Percentiles rank a stretch among this genome's conserved stretches.
phyloP scores from a whole-genome alignment of 768 basidiomycete species.

The Terana coerulea region DNA sequence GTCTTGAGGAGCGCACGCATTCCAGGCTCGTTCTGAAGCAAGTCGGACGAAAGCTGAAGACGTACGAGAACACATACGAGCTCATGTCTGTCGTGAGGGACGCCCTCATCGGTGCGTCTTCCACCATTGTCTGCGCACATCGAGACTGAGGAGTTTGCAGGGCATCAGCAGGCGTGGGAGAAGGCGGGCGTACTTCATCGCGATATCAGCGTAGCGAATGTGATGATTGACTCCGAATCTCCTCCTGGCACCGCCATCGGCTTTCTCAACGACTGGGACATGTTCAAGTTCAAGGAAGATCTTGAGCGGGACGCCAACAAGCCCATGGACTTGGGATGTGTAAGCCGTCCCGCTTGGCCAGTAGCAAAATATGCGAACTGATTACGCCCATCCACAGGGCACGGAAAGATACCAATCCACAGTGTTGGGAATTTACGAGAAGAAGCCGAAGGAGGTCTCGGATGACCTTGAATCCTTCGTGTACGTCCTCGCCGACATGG shows the following conservation, averaged over 20 bases:
- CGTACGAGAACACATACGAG: background rate
- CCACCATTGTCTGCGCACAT: too few species aligned
- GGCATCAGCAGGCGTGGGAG: background rate
- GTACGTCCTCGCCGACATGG: background rate
- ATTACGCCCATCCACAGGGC: background rate
- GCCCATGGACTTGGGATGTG: background rate
- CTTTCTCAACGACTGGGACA: background rate
- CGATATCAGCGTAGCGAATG: background rate
- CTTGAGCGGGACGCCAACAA: background rate
- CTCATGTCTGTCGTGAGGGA: background rate
- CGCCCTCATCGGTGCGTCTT: background rate
- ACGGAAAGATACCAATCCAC: too few species aligned
- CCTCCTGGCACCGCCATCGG: background rate
- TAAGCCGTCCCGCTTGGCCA: background rate
- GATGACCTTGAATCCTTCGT: conserved; percentile 14
- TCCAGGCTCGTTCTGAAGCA: conserved; percentile 7
- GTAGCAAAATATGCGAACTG: conserved; percentile 1
- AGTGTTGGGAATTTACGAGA: too few species aligned
- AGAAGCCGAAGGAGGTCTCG: background rate
- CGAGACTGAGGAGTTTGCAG: background rate
- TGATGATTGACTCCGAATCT: background rate
- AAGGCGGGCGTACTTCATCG: background rate
- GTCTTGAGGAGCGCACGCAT: conserved; percentile 7
- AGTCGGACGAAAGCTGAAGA: conserved; percentile 1
- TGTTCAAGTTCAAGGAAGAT: background rate